Evolutionary conservation across 2,329 filamentous ascomycete species (phyloP), one percentile per base, ranked within the genome.

Genomic region (Exserohilum rostratum): DNA sequence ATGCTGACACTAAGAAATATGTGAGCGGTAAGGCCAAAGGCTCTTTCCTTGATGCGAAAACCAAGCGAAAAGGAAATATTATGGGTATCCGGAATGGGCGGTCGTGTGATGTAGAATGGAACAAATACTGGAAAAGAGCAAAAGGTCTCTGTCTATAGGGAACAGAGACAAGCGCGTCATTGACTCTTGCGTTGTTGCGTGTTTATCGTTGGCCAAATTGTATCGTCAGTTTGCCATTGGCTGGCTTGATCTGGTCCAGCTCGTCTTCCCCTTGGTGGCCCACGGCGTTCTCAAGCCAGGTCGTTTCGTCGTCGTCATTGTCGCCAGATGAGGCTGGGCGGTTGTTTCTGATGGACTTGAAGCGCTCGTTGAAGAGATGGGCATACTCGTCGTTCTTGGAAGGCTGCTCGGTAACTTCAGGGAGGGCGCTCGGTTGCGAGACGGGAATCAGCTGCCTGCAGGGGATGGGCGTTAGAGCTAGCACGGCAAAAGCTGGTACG

Each of bases 381-480:
- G 72, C 68, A 57, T 77, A 78, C 55, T 78, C 76, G 53, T 69
- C 70, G 45, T 76, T 55, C 42, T 62, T 60, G 34, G 61, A 48
- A 3, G 59, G 61, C 37, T 64, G 76, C 39, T 74, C 69, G 31
- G 62, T 61, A 46, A 76, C 69, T 31, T 76, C 69, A 37, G 74
- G 68, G 62, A 76, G 71, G 45, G 73, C 71, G 46, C 67, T 66
- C 55, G 80, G 76, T 60, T 81, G 78, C 46, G 77, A 74, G 59
- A 80, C 78, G 64, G 81, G 78, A 63, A 82, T 81, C 69, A 82
- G 71, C 60, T 81, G 79, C 67, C 79, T 82, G 57, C 38, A 70
- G 68, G 65, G 66, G 68, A 68, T 68, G 58, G 64, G 59, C 43
- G 49, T 46, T 30, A 39, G 48, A 47, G 25, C 39, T 9, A 11